Conservation (phyloP, 306 rosid genomes). For the Medicago arabica region DNA sequence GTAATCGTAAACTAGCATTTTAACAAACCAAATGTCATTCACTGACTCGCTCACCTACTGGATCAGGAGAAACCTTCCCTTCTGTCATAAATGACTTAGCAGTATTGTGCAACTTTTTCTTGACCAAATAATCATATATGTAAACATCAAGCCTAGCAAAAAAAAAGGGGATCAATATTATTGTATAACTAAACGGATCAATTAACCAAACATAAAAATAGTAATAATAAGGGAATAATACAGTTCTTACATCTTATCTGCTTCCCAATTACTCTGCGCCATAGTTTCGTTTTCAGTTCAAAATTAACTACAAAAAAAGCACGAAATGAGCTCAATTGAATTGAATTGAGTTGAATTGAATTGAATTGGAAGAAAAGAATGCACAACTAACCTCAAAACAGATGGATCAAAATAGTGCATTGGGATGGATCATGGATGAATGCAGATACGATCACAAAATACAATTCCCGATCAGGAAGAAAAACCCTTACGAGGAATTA, state of each 20-base stretch:
- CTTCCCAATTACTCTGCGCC: conserved; percentile 98
- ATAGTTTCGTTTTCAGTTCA: conserved; percentile 44
- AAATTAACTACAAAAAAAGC: conserved; percentile 47
- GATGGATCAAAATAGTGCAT: conserved; percentile 68
- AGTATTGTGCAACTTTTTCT: conserved; percentile 89
- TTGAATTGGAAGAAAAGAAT: conserved; percentile 29
- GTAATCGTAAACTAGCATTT: neutral
- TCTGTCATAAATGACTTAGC: conserved; percentile 94
- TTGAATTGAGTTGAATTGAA: neutral
- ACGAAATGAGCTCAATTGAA: conserved; percentile 12
- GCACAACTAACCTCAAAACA: conserved; percentile 52
- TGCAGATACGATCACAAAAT: conserved; percentile 50
- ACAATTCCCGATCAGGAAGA: too few relatives aligned
- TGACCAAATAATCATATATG: conserved; percentile 89
- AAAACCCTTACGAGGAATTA: too few relatives aligned
- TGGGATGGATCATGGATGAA: conserved; percentile 7
- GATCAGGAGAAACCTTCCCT: conserved; percentile 96
- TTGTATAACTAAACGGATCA: neutral
- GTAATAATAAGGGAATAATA: neutral
- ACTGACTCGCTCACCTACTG: conserved; percentile 69
- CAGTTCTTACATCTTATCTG: conserved; percentile 82
- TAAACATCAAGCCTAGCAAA: conserved; percentile 91
- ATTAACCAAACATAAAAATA: conserved; percentile 22
- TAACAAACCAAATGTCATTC: neutral
- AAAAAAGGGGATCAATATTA: neutral